Evolutionary conservation across 73 alveolate genomes (phyloP), one percentile per base, ranked within the genome.

Genomic region (Tetrahymena elliotti): DNA sequence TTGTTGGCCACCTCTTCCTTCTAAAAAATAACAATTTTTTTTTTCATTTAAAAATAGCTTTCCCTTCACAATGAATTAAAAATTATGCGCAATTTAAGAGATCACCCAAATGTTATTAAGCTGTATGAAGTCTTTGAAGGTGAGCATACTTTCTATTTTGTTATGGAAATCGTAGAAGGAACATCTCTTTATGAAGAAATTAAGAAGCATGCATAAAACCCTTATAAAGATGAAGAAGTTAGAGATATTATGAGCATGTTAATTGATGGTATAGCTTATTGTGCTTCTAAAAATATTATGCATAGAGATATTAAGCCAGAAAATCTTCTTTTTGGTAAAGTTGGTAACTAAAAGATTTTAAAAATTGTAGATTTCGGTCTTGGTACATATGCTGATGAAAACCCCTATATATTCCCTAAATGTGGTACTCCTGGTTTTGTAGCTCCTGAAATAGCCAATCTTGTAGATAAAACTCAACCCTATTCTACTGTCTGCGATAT

Each of bases 391-490:
- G 68, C 94, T 16, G 93, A 94, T 94, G 34, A 83, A 34, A 94
- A 94, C 20, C 92, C 92, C 53, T 94, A 94, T 33, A 27, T 94
- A 84, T 94, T 94, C 93, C 95, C 94, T 92, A 94, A 93, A 84
- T 92, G 97, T 93, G 99, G 99, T 5, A 97, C 98, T n/a, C 95
- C 97, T 24, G 99, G 98, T 39, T 97, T 96, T 82, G 95, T 97
- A 22, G 99, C 99, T 33, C 99, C 99, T 20, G 99, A 97, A 93
- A 94, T 97, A n/a, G 96, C 96, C 82, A 94, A 94, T 88, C 93
- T 94, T 0, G 93, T 84, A 41, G 96, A 94, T 94, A 33, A 52
- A 24, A 40, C 95, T 52, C 35, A 84, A n/a, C 83, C 83, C 33
- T 94, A 94, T 47, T 94, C 93, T 88, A 88, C 93, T 52, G 93